These are phyloP conservation scores for Morella rubra DNA, from an alignment of 306 rosid species.

Conservation along the genomic window DNA sequence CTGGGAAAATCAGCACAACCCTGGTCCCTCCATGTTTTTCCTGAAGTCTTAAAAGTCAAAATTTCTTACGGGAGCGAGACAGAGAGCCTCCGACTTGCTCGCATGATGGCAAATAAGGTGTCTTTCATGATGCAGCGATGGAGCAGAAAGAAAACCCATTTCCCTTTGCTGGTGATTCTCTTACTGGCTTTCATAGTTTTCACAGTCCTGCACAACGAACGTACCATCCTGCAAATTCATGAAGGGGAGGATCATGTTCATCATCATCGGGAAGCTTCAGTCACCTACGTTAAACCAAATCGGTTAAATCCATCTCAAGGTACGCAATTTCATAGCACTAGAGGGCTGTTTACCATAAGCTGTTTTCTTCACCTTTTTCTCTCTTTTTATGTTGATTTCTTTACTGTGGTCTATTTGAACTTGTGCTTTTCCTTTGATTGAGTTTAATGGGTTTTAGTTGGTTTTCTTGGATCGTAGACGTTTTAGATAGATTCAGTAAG, in stretches of 20 bases:
- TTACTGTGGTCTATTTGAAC: conserved; percentile 16
- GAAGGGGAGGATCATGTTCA: conserved; percentile 49
- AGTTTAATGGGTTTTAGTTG: conserved; percentile 25
- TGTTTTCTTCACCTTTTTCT: background rate
- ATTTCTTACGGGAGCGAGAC: background rate
- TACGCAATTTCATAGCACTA: conserved; percentile 26
- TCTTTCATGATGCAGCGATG: conserved; percentile 52
- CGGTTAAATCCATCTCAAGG: conserved; percentile 44
- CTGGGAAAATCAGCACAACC: background rate
- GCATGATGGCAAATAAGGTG: background rate
- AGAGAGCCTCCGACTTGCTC: background rate
- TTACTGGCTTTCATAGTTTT: conserved; percentile 53
- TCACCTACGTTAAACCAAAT: conserved; percentile 73
- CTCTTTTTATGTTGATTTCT: background rate
- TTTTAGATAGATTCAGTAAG: conserved; percentile 82
- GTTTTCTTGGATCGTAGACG: conserved; percentile 43
- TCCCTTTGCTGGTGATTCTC: conserved; percentile 54
- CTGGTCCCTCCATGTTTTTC: background rate
- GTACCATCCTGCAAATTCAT: conserved; percentile 54
- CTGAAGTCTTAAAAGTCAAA: background rate
- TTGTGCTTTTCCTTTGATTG: conserved; percentile 25
- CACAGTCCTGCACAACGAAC: conserved; percentile 68
- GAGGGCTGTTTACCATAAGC: background rate
- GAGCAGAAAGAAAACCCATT: conserved; percentile 64
- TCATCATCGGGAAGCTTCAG: conserved; percentile 45